Conservation (phyloP, 768 basidiomycete species). For the Mrakia frigida region DNA sequence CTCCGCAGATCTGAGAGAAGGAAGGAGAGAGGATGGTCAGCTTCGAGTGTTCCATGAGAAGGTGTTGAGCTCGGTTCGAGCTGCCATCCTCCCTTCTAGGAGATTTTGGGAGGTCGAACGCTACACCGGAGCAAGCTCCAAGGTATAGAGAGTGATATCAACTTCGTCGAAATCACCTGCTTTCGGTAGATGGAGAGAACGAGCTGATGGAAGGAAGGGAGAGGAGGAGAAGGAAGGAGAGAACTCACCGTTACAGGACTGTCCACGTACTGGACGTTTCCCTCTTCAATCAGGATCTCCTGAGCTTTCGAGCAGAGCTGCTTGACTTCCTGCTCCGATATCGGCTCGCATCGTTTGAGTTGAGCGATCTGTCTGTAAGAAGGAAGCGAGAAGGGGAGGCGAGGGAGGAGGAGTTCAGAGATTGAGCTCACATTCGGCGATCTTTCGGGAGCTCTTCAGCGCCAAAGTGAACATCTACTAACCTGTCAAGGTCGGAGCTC, state of each 20-base stretch:
- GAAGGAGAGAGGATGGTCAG: not conserved
- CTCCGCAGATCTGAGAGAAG: constrained; percentile 59
- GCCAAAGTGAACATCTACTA: not conserved
- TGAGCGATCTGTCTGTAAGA: constrained; percentile 59
- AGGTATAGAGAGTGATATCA: no score
- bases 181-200: not conserved
- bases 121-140: not conserved
- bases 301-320: constrained; percentile 98
- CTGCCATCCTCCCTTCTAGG: not conserved
- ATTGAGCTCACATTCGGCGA: constrained; percentile 28
- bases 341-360: constrained; percentile 93
- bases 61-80: not conserved
- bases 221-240: not conserved
- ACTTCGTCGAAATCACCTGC: no score
- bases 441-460: not conserved
- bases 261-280: constrained; percentile 95
- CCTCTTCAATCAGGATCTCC: constrained; percentile 98
- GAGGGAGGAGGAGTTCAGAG: not conserved
- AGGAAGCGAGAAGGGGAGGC: not conserved
- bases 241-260: constrained; percentile 85
- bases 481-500: not conserved
- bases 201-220: not conserved
- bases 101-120: not conserved
- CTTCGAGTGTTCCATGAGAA: not conserved
- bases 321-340: constrained; percentile 92